Conservation (phyloP, 1,139 yeast genomes). For the Yamadazyma buinensis region DNA sequence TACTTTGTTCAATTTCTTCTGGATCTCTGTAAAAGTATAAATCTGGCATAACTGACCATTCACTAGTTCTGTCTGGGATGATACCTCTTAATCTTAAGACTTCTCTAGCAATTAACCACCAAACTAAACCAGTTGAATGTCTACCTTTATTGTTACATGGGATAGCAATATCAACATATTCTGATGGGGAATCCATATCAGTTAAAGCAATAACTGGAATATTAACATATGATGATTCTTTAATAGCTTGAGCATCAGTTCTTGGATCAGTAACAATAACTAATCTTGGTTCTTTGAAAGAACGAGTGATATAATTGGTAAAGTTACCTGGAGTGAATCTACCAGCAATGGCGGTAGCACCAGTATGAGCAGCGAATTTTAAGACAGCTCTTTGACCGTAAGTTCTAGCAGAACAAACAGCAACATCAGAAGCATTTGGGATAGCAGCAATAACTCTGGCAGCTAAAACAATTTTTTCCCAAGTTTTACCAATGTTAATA, state of each 20-base stretch:
- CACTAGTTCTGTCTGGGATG: conserved; percentile 93
- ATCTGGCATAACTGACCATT: conserved; percentile 99
- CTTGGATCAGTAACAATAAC: conserved; percentile 99
- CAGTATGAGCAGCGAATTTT: conserved; percentile 99
- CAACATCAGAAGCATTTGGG: conserved; percentile 98
- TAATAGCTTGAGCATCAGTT: conserved; percentile 99
- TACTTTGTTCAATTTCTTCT: conserved; percentile 93
- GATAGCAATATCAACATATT: conserved; percentile 98
- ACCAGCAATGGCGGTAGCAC: conserved; percentile 99
- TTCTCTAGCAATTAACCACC: conserved; percentile 99
- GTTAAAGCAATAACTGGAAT: conserved; percentile 99
- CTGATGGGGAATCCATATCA: conserved; percentile 99
- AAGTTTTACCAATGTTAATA: conserved; percentile 97
- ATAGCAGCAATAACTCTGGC: conserved; percentile 99
- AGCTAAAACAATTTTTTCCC: conserved; percentile 99
- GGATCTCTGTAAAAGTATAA: conserved; percentile 99
- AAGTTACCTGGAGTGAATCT: conserved; percentile 99
- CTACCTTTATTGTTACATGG: conserved; percentile 99
- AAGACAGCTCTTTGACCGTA: conserved; percentile 99
- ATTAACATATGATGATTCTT: conserved; percentile 99
- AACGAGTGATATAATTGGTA: conserved; percentile 99
- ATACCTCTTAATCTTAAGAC: conserved; percentile 99
- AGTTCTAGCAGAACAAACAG: conserved; percentile 98
- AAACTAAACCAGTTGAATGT: conserved; percentile 99
- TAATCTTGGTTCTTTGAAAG: conserved; percentile 99